Percentiles rank a stretch among this genome's conserved stretches.
Conservation (phyloP, 495 filamentous ascomycete species). For the Usnea hakonensis region DNA sequence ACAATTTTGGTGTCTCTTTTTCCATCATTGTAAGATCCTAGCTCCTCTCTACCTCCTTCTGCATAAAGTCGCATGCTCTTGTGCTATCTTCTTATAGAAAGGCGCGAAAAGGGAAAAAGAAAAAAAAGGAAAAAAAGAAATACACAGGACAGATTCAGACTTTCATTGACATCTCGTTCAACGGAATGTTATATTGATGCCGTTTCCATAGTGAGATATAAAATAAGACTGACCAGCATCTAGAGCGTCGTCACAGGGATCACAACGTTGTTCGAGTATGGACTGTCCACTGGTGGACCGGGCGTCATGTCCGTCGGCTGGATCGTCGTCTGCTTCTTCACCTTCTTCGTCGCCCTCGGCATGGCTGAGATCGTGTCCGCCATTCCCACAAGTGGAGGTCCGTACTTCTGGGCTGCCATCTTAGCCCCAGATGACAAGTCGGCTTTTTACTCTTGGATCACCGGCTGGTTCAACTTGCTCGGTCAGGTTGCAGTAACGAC, state of each 20-base stretch:
- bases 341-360: conserved; percentile 48
- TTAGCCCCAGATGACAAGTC: conserved; percentile 48
- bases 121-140: background rate
- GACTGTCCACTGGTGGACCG: conserved; percentile 50
- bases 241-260: conserved; percentile 57
- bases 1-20: conserved; percentile 61
- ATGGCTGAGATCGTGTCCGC: conserved; percentile 63
- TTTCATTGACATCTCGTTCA: background rate
- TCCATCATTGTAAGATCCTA: conserved; percentile 50
- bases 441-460: conserved; percentile 57
- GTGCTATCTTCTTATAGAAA: background rate
- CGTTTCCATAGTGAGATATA: background rate
- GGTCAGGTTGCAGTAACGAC: conserved; percentile 61
- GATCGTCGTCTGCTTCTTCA: conserved; percentile 53
- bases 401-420: conserved; percentile 61
- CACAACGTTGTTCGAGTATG: conserved; percentile 50
- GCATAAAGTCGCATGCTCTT: background rate
- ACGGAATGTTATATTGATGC: background rate
- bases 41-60: background rate
- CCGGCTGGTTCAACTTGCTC: conserved; percentile 56
- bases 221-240: background rate
- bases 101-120: background rate
- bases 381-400: conserved; percentile 55
- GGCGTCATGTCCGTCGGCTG: conserved; percentile 49
- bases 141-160: background rate